phyloP scores from a whole-genome alignment of 2,329 filamentous ascomycete species.

The Aspergillus intermedius region DNA sequence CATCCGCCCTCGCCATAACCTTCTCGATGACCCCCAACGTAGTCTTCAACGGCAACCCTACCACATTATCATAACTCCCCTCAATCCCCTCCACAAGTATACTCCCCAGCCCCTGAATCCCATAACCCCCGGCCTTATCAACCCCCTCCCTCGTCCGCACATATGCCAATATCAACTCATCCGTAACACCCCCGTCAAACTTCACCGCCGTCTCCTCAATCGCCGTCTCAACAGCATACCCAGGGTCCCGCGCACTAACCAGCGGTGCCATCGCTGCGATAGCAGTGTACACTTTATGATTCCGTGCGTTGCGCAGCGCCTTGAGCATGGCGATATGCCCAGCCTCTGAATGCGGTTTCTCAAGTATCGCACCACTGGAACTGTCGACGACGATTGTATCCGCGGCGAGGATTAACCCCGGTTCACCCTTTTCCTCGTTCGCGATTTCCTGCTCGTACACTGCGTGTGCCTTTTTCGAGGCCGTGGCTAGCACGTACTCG shows the following conservation, averaged over 20 bases:
- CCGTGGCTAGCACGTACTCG: constrained; percentile 87
- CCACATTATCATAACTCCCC: constrained; percentile 86
- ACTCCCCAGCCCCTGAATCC: constrained; percentile 79
- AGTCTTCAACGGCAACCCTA: constrained; percentile 76
- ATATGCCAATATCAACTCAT: constrained; percentile 72
- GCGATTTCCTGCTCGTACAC: constrained; percentile 59
- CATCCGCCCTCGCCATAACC: constrained; percentile 69
- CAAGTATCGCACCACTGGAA: constrained; percentile 67
- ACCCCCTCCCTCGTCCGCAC: constrained; percentile 74
- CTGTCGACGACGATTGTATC: constrained; percentile 80
- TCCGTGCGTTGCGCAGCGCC: constrained; percentile 65
- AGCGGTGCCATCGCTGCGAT: constrained; percentile 78
- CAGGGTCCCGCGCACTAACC: constrained; percentile 72
- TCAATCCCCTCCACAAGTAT: constrained; percentile 85
- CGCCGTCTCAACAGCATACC: constrained; percentile 72
- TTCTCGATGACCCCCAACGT: constrained; percentile 79
- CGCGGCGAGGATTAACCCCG: constrained; percentile 77
- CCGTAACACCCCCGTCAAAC: constrained; percentile 68
- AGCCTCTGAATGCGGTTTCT: constrained; percentile 78
- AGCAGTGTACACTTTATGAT: constrained; percentile 80
- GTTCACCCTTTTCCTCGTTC: constrained; percentile 57
- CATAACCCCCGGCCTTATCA: constrained; percentile 95
- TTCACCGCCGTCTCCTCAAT: constrained; percentile 89
- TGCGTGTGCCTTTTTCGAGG: constrained; percentile 71
- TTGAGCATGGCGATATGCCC: constrained; percentile 82